phyloP scores from a whole-genome alignment of 192 early-diverging fungal species.

The Linnemannia schmuckeri region DNA sequence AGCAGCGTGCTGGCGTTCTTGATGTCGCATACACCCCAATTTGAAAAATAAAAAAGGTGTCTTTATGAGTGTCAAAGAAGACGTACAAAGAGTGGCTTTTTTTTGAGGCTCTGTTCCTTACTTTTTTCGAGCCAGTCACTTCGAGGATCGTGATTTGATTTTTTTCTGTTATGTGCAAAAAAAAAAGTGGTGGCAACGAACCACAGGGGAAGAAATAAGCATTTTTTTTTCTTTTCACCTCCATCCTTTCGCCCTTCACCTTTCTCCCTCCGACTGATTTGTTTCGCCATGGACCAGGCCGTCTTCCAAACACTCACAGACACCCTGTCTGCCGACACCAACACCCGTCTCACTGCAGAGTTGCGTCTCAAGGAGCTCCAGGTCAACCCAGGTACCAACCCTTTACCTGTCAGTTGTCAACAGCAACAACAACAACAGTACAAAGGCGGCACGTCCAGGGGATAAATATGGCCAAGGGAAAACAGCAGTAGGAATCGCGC shows the following conservation, averaged over 20 bases:
- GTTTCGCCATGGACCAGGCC: conserved; percentile 75
- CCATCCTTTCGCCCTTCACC: not conserved
- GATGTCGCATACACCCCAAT: no score
- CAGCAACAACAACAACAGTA: not conserved
- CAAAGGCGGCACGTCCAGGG: not conserved
- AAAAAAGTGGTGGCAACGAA: conserved; percentile 7
- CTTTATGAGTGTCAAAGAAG: no score
- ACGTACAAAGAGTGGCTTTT: not conserved
- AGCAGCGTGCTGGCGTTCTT: no score
- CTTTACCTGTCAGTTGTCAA: not conserved
- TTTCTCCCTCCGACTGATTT: not conserved
- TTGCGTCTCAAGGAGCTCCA: conserved; percentile 75
- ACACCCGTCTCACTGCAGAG: conserved; percentile 77
- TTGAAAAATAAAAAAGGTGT: no score
- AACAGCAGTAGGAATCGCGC: not conserved
- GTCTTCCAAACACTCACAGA: conserved; percentile 79
- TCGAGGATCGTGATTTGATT: not conserved
- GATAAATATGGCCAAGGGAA: not conserved
- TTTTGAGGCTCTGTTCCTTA: not conserved
- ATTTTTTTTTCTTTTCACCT: not conserved
- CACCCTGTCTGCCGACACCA: conserved; percentile 75
- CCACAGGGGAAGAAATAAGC: not conserved
- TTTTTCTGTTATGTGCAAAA: not conserved
- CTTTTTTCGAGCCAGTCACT: not conserved
- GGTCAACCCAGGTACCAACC: conserved; percentile 66